Base-by-base conservation (phyloP, 257 asterid genomes). In the Solanum piurae region DNA sequence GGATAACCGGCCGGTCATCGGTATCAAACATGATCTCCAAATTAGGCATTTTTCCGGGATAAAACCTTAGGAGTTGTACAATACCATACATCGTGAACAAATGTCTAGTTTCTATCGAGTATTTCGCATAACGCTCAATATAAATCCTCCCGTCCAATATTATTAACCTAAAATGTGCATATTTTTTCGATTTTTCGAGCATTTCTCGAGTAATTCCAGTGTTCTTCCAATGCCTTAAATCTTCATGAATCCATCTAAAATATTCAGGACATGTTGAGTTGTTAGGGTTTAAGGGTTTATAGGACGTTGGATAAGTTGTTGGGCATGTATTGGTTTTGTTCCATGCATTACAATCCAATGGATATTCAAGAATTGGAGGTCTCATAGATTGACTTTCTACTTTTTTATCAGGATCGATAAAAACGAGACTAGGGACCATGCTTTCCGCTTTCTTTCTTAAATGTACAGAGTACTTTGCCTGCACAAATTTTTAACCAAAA, bases 281-380 rank as follows among this genome's bases (percentile, higher is more conserved):
- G 66, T 27, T 80, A 44, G 85, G 66, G 14, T 79, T 79, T 79
- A 79, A 44, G 68, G 85, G 18, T 80, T 80, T 80, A 44, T 44
- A 27, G 40, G 83, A 83, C 36, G 38, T 89, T 31, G 93, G 92
- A 62, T 90, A 90, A 25, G 89, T 88, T 72, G 34, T 71, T 36
- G 88, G 89, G 49, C 92, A 91, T 36, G 66, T 84, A 20, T 86
- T 87, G 5, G 58, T 88, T 13, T 87, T 83, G 55, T 88, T 83
- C 93, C 93, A 90, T 36, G 91, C 73, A 29, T 5, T 34, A 89
- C 93, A 91, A 13, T 91, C 71, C 14, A 91, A 84, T 31, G 93
- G 90, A 44, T 82, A 86, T 37, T 87, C 88, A 11, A 23, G 5
- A 25, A 46, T 27, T 4, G 4, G 73, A 38, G 40, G 14, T 9